Percentiles rank a stretch among this genome's conserved stretches.
These are phyloP conservation scores for Neurospora sp. DNA, from an alignment of 495 filamentous ascomycete species.

Conservation along the genomic window DNA sequence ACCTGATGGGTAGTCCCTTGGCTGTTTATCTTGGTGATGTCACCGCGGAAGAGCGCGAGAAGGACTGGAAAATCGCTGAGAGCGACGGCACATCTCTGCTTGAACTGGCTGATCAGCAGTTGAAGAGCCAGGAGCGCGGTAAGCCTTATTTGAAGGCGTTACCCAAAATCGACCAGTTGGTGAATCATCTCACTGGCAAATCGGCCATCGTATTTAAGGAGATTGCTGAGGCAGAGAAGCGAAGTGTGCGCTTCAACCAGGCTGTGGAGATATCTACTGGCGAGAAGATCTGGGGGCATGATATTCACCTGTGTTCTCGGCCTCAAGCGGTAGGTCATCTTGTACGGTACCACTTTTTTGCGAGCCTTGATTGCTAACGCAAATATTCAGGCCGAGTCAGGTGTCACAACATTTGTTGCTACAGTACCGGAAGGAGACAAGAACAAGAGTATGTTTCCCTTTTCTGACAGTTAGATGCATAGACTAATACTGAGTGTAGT, in stretches of 20 bases:
- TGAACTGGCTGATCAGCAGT: constrained; percentile 36
- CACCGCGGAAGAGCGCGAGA: constrained; percentile 17
- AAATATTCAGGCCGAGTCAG: constrained; percentile 17
- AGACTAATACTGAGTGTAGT: constrained; percentile 32
- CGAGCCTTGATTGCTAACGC: constrained; percentile 6
- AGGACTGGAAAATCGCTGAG: constrained; percentile 20
- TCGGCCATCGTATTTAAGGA: constrained; percentile 35
- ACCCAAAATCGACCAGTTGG: constrained; percentile 35
- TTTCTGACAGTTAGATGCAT: neutral
- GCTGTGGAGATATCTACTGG: constrained; percentile 27
- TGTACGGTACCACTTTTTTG: neutral
- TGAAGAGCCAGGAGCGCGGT: constrained; percentile 32
- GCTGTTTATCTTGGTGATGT: constrained; percentile 30
- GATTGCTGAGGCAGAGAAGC: constrained; percentile 45
- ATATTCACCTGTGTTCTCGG: constrained; percentile 23
- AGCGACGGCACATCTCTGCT: constrained; percentile 23
- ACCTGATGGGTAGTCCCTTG: constrained; percentile 37
- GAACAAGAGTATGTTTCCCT: constrained; percentile 13
- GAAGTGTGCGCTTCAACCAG: constrained; percentile 43
- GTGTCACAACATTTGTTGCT: constrained; percentile 27
- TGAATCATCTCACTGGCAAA: constrained; percentile 30
- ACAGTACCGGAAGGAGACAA: constrained; percentile 18
- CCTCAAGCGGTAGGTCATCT: constrained; percentile 17
- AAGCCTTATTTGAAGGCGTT: constrained; percentile 28
- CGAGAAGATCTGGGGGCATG: constrained; percentile 27